Evolutionary conservation across 257 asterid genomes (phyloP), one percentile per base, ranked within the genome.

Genomic region (Prunella vulgaris): DNA sequence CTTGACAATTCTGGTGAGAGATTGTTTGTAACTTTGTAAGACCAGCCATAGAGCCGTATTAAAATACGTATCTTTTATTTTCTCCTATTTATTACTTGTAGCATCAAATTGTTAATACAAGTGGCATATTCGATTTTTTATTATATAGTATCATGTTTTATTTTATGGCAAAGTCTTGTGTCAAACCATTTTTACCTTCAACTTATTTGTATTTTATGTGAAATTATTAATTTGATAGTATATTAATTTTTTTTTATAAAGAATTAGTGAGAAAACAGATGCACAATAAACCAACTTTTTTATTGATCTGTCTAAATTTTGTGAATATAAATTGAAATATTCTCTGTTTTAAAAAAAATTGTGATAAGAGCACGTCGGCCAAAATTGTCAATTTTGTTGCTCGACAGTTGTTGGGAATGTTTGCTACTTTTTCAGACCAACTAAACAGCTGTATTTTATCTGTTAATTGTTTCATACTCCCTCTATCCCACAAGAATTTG

Each of bases 331-430:
- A n/a, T n/a, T n/a, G n/a, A n/a, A n/a, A n/a, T n/a, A n/a, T n/a
- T n/a, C n/a, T n/a, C n/a, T n/a, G n/a, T n/a, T n/a, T n/a, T n/a
- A n/a, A n/a, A n/a, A n/a, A n/a, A n/a, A n/a, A n/a, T n/a, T n/a
- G n/a, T 32, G 35, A 30, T 2, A 6, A 1, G 6, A 32, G 8
- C 37, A 32, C 37, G 6, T 5, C 37, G 37, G 37, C 77, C 51
- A 90, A 88, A 84, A 90, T 90, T 24, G 92, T 88, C 37, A 77
- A 84, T 72, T 93, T 90, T 82, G 82, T 82, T 65, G 95, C 83
- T 74, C 87, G 83, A 90, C 60, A 37, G 51, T 58, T 64, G 51
- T 64, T 20, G 21, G 40, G 6, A 25, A 7, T 38, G 21, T 32
- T 24, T 37, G 65, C 15, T 58, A 35, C 24, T 62, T 71, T 40